Percentiles rank a stretch among this genome's conserved stretches.
Evolutionary conservation across 306 rosid species (phyloP).

Genomic region (Canavalia gladiata): DNA sequence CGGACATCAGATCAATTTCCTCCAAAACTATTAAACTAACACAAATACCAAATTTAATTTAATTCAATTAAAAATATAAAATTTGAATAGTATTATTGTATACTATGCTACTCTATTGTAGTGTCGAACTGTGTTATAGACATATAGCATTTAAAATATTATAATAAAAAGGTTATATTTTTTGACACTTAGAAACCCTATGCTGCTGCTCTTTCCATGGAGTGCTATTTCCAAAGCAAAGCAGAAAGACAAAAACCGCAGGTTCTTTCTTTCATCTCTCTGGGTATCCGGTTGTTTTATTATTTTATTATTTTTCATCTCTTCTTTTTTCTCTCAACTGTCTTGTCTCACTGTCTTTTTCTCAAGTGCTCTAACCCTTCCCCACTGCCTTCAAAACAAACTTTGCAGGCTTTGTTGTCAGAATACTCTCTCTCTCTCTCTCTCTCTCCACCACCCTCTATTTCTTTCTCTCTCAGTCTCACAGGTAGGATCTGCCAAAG

Average conservation of each 20-base stretch:
- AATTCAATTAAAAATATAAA: background rate
- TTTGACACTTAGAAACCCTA: constrained; percentile 32
- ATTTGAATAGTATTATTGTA: background rate
- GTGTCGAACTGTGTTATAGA: constrained; percentile 19
- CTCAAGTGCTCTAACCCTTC: constrained; percentile 78
- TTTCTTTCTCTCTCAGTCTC: background rate
- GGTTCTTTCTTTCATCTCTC: constrained; percentile 52
- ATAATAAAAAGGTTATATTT: background rate
- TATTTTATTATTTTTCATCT: constrained; percentile 9
- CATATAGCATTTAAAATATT: background rate
- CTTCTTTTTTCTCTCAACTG: constrained; percentile 61
- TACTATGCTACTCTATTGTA: background rate
- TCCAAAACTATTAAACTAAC: constrained; percentile 23
- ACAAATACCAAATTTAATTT: background rate
- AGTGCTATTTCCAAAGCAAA: constrained; percentile 69
- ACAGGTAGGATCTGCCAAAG: constrained; percentile 59
- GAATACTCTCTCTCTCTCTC: constrained; percentile 33
- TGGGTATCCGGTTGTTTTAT: background rate
- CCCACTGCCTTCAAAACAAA: constrained; percentile 68
- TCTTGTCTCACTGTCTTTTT: constrained; percentile 90
- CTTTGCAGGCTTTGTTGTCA: constrained; percentile 88
- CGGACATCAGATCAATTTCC: background rate
- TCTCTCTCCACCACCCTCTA: background rate
- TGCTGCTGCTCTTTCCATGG: constrained; percentile 47
- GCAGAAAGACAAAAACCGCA: constrained; percentile 65